Evolutionary conservation across 345 rosid genomes (phyloP).

Genomic region (Melastoma malabathricum): DNA sequence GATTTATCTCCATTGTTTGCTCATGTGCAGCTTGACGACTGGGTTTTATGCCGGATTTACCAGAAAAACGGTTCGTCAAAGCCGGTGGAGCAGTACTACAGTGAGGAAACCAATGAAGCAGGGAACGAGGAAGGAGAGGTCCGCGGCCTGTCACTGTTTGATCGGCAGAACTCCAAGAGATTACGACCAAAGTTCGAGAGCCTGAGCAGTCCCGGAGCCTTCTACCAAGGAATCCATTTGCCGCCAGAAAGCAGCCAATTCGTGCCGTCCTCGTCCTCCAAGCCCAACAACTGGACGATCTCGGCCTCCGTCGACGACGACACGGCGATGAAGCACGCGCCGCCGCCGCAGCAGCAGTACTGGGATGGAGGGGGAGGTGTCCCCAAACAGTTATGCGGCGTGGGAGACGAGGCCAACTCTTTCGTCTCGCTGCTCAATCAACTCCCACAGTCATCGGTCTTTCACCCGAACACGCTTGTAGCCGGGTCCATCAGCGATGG

Average conservation of each 20-base stretch:
- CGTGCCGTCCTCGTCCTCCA: no score
- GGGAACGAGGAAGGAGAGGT: slow-evolving; percentile 7
- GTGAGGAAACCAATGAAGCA: no score
- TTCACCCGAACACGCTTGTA: slow-evolving; percentile 16
- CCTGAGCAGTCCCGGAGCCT: no score
- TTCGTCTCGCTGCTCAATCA: slow-evolving; percentile 33
- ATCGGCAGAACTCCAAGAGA: no score
- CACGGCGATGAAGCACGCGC: no score
- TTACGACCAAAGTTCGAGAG: no score
- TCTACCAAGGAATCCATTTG: no score
- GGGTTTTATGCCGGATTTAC: slow-evolving; percentile 48
- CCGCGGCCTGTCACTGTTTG: no score
- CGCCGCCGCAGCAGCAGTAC: slow-evolving; percentile 5
- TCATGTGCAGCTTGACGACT: slow-evolving; percentile 34
- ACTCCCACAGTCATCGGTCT: slow-evolving; percentile 17
- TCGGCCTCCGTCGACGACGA: no score
- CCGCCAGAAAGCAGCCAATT: no score
- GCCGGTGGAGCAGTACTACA: background rate
- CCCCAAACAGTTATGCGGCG: background rate
- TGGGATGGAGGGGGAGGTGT: background rate
- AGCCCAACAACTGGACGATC: no score
- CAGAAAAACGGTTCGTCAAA: slow-evolving; percentile 21
- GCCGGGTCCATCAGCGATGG: slow-evolving; percentile 19
- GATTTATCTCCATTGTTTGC: background rate
- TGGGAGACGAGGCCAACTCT: slow-evolving; percentile 13